Evolutionary conservation across 768 basidiomycete species (phyloP), one percentile per base, ranked within the genome.

Genomic region (Agaricus bisporus): DNA sequence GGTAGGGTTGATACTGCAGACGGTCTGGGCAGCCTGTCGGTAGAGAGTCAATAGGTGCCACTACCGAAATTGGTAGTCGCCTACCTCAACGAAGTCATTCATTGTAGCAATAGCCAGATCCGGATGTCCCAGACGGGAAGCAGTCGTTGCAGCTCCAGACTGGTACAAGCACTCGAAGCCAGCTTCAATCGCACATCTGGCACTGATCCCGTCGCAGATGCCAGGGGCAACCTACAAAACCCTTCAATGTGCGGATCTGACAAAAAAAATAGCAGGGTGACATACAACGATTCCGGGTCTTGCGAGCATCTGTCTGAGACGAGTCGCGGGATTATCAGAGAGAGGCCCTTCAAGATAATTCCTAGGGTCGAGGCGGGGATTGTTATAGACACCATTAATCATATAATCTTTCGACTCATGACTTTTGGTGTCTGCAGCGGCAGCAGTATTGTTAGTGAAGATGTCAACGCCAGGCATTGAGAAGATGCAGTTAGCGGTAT

Each of bases 131-230:
- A 88, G 73, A 22, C 86, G 79, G 1, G 87, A 88, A 45, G 87
- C 87, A 5, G 86, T 88, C 0, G 87, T 89, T 11, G 86, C 85
- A 47, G 87, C 86, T 50, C 87, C 87, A n/a, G 80, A 85, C 68
- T 87, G 86, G 65, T 88, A 88, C 58, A 87, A 56, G 58, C 85
- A 87, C 41, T 77, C 73, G 60, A 88, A 88, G n/a, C 86, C 86
- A 35, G 84, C 83, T 66, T 88, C 85, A 11, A 88, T 68, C 4
- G 86, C 86, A 54, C 83, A 83, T 39, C 86, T 73, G 9, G 85
- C 85, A 61, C 82, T 85, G 60, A 88, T 86, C 41, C 84, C 84
- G 49, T 86, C 84, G 55, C 84, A 85, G 46, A 86, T 83, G 56
- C 85, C 85, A 15, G 83, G 85, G 8, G 83, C 85, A 61, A 84